phyloP scores from a whole-genome alignment of 2,329 filamentous ascomycete species.

The Fusarium aywerte region DNA sequence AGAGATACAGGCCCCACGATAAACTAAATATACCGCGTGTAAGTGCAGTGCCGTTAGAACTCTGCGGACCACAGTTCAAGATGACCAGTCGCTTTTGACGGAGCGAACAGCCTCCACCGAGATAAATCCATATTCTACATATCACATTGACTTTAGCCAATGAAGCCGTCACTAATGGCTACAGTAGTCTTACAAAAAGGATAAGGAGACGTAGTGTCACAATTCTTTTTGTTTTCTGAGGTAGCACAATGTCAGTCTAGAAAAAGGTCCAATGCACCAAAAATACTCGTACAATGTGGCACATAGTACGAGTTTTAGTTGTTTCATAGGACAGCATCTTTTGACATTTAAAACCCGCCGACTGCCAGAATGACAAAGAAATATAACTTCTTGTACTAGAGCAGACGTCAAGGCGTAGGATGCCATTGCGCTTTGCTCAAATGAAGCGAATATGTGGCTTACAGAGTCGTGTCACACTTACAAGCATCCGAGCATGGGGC shows the following conservation, averaged over 20 bases:
- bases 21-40: background rate
- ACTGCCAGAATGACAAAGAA: background rate
- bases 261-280: background rate
- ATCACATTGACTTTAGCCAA: background rate
- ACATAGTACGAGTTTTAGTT: conserved; percentile 1
- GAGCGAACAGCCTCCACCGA: background rate
- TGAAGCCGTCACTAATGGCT: no score
- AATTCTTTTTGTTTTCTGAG: background rate
- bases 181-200: background rate
- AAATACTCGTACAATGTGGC: conserved; percentile 21
- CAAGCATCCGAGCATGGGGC: background rate
- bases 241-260: background rate
- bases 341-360: background rate
- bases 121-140: background rate
- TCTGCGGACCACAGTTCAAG: background rate
- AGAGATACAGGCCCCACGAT: no score
- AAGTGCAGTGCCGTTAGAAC: background rate
- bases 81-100: background rate
- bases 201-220: background rate
- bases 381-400: background rate
- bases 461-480: background rate
- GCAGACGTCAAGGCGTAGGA: background rate
- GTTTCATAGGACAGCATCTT: background rate
- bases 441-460: background rate
- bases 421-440: background rate